Conservation (phyloP, 306 rosid genomes). For the Canavalia ensiformis region DNA sequence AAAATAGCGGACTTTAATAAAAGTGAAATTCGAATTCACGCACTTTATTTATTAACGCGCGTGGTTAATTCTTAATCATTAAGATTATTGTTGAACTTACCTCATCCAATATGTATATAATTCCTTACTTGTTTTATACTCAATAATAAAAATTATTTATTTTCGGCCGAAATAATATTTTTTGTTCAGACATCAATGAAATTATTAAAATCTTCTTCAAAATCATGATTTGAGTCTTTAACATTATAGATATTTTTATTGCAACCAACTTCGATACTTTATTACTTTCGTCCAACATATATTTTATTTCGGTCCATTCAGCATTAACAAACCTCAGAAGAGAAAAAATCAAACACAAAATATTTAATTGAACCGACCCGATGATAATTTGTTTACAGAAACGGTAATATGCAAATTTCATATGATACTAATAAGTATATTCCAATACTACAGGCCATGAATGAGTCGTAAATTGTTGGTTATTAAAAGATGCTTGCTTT, state of each 20-base stretch:
- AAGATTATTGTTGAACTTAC: neutral
- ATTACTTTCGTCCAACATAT: too few relatives aligned
- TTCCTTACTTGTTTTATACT: neutral
- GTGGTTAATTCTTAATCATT: neutral
- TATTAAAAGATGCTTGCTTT: neutral
- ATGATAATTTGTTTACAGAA: too few relatives aligned
- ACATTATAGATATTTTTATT: too few relatives aligned
- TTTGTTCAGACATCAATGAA: neutral
- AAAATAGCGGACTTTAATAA: neutral
- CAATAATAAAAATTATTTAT: neutral
- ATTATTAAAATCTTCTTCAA: neutral
- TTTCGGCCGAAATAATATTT: neutral
- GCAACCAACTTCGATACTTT: too few relatives aligned
- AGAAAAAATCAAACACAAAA: too few relatives aligned
- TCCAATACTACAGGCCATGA: neutral
- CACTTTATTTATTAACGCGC: neutral
- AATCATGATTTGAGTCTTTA: too few relatives aligned
- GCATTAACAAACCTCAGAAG: too few relatives aligned
- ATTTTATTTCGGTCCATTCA: too few relatives aligned
- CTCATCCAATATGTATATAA: neutral
- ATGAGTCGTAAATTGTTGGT: neutral
- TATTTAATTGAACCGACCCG: too few relatives aligned
- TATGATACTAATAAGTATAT: neutral
- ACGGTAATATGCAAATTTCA: too few relatives aligned
- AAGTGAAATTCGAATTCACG: neutral